Evolutionary conservation across 1,284 basidiomycete species (phyloP), one percentile per base, ranked within the genome.

Genomic region (Grifola frondosa): DNA sequence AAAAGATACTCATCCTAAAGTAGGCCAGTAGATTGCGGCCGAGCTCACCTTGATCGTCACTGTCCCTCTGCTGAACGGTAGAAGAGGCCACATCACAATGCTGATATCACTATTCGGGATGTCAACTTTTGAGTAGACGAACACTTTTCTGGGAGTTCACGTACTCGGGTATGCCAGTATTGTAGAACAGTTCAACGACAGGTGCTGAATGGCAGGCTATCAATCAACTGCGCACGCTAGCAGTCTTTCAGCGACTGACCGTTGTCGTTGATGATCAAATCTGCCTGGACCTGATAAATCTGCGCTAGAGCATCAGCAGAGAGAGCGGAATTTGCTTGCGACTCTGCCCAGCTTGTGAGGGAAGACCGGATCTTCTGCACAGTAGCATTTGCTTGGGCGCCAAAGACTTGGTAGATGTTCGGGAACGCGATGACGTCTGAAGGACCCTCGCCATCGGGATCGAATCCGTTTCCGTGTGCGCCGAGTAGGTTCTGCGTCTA

Each of bases 1-100:
- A 33, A 32, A 33, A 25, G 19, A 16, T 2, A 21, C 11, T 8
- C n/a, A n/a, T n/a, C n/a, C n/a, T n/a, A n/a, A n/a, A n/a, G n/a
- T n/a, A n/a, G n/a, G n/a, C n/a, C n/a, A n/a, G 24, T 9, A 31
- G 12, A 19, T 10, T 9, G 13, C 1, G 7, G 12, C 13, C 5
- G 15, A 0, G 44, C 64, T 13, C 30, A 77, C 74, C 17, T 60
- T 70, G 53, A 78, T 74, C 38, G 65, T 64, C 31, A 80, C 73
- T 30, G 57, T 69, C 8, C 77, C 77, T 21, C 76, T 61, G 57
- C 71, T 74, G 63, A 78, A 80, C 3, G 76, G 77, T 7, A 80
- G 67, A 9, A 80, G 65, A 37, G 70, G 68, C 76, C 77, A 80
- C 62, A 73, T 68, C 48, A 69, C 63, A 40, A 78, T 71, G 3